phyloP scores from a whole-genome alignment of 2,329 filamentous ascomycete species.

The Myriosclerotinia duriaeana region DNA sequence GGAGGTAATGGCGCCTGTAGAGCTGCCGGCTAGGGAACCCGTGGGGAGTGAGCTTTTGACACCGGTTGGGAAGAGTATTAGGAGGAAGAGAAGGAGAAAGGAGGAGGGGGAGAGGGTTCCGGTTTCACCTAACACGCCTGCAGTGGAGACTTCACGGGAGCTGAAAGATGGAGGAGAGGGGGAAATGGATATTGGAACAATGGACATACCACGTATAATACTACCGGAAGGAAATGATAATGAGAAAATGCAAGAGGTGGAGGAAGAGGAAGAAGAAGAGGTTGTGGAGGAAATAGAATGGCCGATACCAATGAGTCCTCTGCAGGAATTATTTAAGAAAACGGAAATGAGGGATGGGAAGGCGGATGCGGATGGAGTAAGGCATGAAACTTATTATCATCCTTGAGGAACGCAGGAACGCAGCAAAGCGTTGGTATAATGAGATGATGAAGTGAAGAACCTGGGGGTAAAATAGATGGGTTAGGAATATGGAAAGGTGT shows the following conservation, averaged over 20 bases:
- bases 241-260: not conserved
- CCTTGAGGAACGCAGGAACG: constrained; percentile 26
- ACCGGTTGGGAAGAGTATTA: constrained; percentile 22
- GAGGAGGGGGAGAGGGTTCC: not conserved
- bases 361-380: constrained; percentile 23
- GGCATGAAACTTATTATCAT: constrained; percentile 37
- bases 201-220: not conserved
- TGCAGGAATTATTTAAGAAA: constrained; percentile 33
- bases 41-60: constrained; percentile 34
- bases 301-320: constrained; percentile 32
- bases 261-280: not conserved
- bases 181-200: not conserved
- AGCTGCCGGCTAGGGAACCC: constrained; percentile 35
- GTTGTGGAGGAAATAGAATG: constrained; percentile 27
- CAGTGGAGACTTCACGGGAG: not conserved
- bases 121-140: not conserved
- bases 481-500: too few relatives aligned
- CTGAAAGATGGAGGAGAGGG: not conserved
- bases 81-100: not conserved
- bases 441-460: not conserved
- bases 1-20: constrained; percentile 30
- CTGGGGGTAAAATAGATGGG: not conserved
- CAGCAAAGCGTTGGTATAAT: not conserved
- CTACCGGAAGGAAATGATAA: too few relatives aligned
- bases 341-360: constrained; percentile 28